Base-by-base conservation (phyloP, 441 rosid species). In the Jatropha multifida region DNA sequence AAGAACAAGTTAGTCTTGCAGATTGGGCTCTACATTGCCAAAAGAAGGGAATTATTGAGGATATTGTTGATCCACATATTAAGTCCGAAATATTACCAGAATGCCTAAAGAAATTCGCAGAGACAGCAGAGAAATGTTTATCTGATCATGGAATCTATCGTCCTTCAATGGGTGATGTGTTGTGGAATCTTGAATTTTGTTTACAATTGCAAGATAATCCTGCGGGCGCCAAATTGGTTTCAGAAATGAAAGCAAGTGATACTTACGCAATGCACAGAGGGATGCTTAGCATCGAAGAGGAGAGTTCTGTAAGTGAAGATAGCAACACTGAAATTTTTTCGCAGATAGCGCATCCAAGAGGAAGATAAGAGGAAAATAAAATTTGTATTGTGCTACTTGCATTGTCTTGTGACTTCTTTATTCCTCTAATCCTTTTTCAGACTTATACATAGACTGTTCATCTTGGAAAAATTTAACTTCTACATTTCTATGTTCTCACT, bases 121-220 rank as follows among this genome's bases (percentile, higher is more conserved):
- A 92, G 27, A 87, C 94, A 3, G 96, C 97, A 0, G 87, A 83
- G 79, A 92, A 92, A 59, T 91, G 97, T 68, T 63, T 90, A 58
- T 69, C 84, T 7, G 97, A 94, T 78, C 94, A 90, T 65, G 97
- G 97, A 27, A 87, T 87, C 15, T 88, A 90, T 44, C 89, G 98
- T 73, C 98, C 97, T 7, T 90, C 98, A 0, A 94, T 94, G 98
- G 98, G 98, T 0, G 98, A 94, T 71, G 94, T 94, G 38, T 84
- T 94, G 13, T 94, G 98, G 98, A 94, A 91, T 82, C 86, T 94
- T 1, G 97, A 94, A 81, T 94, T 94, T 52, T 94, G 97, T 20
- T 78, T 94, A 74, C 97, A 91, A 81, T 86, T 95, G 48, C 99
- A 95, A 72, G 97, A 93, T 72, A 90, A 94, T 52, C 94, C 94